Conservation (phyloP, 345 rosid species). For the Eucalyptus decipiens region DNA sequence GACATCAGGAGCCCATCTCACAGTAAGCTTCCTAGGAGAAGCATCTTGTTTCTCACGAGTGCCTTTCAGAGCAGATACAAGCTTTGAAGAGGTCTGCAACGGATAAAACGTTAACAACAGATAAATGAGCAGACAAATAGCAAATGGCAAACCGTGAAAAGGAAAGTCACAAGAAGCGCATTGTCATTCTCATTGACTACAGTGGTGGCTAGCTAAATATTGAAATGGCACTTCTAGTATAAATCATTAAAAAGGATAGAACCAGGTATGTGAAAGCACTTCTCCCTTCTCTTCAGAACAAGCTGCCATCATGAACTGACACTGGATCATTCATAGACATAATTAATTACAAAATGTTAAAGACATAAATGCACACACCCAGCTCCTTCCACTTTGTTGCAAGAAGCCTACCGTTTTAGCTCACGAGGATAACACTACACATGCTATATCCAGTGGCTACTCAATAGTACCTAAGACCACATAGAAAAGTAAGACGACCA, state of each 20-base stretch:
- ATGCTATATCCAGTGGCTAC: background rate
- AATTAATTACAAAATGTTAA: background rate
- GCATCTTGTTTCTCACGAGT: constrained; percentile 57
- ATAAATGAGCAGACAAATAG: background rate
- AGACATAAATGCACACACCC: background rate
- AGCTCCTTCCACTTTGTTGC: background rate
- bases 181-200: background rate
- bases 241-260: background rate
- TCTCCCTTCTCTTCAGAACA: background rate
- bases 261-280: background rate
- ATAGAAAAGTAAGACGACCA: background rate
- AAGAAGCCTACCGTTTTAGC: background rate
- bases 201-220: background rate
- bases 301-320: background rate
- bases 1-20: constrained; percentile 86
- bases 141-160: background rate
- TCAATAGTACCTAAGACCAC: background rate
- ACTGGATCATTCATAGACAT: background rate
- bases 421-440: background rate
- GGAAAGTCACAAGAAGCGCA: background rate
- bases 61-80: constrained; percentile 78
- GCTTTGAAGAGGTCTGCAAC: constrained; percentile 26
- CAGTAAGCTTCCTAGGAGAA: constrained; percentile 25
- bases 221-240: background rate
- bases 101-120: background rate